Base-by-base conservation (phyloP, 495 filamentous ascomycete species). In the Aspergillus funiculosus region DNA sequence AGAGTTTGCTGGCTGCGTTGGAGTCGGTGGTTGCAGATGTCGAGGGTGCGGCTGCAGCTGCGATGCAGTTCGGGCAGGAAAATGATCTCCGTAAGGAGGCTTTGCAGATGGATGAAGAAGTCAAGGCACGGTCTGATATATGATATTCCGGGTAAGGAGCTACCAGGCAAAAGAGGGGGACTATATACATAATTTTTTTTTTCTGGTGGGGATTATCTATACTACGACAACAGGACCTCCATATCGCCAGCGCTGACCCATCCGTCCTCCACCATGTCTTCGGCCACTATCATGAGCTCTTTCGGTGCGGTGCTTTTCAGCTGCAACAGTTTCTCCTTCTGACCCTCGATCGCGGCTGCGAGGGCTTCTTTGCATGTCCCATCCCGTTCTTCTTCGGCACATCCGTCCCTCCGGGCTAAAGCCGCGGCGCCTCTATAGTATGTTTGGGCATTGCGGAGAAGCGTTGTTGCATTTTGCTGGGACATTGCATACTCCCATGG, bases 11-110 rank as follows among this genome's bases (percentile, higher is more conserved):
- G 26, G 67, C 56, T 4, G 69, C 74, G 8, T 69, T 92, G 18
- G 87, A 89, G 60, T 68, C 64, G 18, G 75, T 83, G 19, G 73
- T 91, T 32, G 64, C 68, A 17, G 87, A 92, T 65, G 57, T 94
- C 48, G 83, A 86, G 54, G 79, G 71, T 8, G 80, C 82, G 25
- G 80, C 75, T 28, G 61, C 66, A 36, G 68, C 72, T 13, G 66
- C 74, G 39, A 62, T 57, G 11, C 57, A 71, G 26, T 74, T 63
- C 51, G 63, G 60, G 43, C 57, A 56, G 14, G 57, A 67, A 32
- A 58, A 68, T 41, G 54, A 62, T 32, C 52, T 75, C 39, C 68
- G 67, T 29, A 64, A 69, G 35, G 67, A 74, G 32, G 63, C 64
- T 18, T 31, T 69, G 9, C 58, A 72, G 40, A 72, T 72, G 54